Evolutionary conservation across 1,139 yeast species (phyloP).

Genomic region (Geotrichum klebahnii): DNA sequence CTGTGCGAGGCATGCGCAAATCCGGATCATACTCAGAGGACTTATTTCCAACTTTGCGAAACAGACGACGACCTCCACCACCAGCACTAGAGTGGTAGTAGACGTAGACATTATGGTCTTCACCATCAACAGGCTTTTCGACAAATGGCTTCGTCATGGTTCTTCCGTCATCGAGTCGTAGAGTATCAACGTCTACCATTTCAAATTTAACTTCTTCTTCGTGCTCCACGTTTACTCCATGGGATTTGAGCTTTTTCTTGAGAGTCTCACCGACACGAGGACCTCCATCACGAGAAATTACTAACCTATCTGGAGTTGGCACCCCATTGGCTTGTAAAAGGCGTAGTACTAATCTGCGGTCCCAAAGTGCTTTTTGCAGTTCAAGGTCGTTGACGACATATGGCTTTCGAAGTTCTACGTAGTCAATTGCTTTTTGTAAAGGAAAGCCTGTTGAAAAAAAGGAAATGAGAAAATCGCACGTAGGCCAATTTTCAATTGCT

Average conservation of each 20-base stretch:
- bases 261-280: constrained; percentile 75
- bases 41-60: constrained; percentile 93
- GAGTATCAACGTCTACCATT: constrained; percentile 75
- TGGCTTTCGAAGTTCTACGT: constrained; percentile 85
- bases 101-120: constrained; percentile 91
- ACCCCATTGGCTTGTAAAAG: constrained; percentile 76
- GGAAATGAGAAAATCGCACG: constrained; percentile 89
- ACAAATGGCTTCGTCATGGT: constrained; percentile 82
- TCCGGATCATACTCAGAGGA: constrained; percentile 92
- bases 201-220: constrained; percentile 69
- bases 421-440: constrained; percentile 85
- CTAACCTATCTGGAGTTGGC: constrained; percentile 81
- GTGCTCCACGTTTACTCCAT: constrained; percentile 51
- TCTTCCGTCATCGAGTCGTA: constrained; percentile 64
- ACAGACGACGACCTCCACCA: constrained; percentile 93
- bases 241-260: constrained; percentile 50
- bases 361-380: constrained; percentile 93
- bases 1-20: constrained; percentile 67
- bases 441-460: constrained; percentile 95
- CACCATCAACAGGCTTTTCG: constrained; percentile 98
- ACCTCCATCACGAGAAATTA: constrained; percentile 93
- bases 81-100: constrained; percentile 86
- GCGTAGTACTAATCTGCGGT: constrained; percentile 78
- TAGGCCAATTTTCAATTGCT: constrained; percentile 91
- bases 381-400: constrained; percentile 81